Percentiles rank a stretch among this genome's conserved stretches.
phyloP scores from a whole-genome alignment of 1,139 yeast species.

The Candida sanyaensis region DNA sequence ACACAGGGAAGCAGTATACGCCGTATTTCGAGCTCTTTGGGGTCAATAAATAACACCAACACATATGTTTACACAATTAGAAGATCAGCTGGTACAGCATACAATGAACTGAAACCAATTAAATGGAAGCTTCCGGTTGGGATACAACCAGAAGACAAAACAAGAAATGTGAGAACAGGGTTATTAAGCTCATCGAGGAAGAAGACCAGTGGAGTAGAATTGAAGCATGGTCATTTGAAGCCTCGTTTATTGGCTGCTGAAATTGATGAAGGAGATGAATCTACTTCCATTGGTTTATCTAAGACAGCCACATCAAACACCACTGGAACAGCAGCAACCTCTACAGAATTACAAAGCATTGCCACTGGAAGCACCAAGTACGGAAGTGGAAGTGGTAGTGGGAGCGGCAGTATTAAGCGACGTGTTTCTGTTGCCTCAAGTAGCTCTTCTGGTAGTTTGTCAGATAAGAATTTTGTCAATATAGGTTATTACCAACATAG shows the following conservation, averaged over 20 bases:
- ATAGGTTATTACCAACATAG: constrained; percentile 48
- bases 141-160: constrained; percentile 46
- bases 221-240: constrained; percentile 72
- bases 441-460: constrained; percentile 20
- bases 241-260: constrained; percentile 79
- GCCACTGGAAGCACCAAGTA: constrained; percentile 10
- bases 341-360: constrained; percentile 31
- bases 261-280: constrained; percentile 63
- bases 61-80: constrained; percentile 53
- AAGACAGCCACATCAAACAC: constrained; percentile 11
- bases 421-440: constrained; percentile 12
- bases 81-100: constrained; percentile 54
- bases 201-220: constrained; percentile 55
- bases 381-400: constrained; percentile 7
- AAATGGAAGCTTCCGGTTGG: constrained; percentile 70
- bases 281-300: constrained; percentile 11
- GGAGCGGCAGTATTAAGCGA: constrained; percentile 8
- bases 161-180: constrained; percentile 30
- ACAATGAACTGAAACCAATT: constrained; percentile 55
- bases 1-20: constrained; percentile 15
- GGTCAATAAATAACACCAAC: constrained; percentile 37
- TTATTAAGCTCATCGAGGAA: constrained; percentile 21
- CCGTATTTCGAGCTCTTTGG: constrained; percentile 34
- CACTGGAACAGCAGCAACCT: constrained; percentile 10
- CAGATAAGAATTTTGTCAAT: constrained; percentile 22